phyloP scores from a whole-genome alignment of 169 alveolate genomes.

The Cryptosporidium viatorum region DNA sequence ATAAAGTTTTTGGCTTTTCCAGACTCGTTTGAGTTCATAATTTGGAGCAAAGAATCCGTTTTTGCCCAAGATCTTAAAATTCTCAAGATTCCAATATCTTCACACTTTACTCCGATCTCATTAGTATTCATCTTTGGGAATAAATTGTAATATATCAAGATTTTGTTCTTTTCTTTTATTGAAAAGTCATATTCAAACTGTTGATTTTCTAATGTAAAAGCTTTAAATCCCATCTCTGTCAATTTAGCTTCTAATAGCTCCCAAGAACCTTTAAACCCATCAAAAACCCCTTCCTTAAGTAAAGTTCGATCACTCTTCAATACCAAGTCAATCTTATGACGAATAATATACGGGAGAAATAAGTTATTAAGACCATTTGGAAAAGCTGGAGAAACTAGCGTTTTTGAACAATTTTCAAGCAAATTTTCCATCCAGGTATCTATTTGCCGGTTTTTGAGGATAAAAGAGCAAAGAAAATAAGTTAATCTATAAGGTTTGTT shows the following conservation, averaged over 20 bases:
- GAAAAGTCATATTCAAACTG: not conserved
- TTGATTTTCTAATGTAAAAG: not conserved
- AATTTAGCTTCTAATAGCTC: not conserved
- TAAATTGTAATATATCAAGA: not conserved
- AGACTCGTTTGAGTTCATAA: not conserved
- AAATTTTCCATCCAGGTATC: conserved; percentile 22
- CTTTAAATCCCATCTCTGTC: conserved; percentile 20
- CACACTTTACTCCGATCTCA: not conserved
- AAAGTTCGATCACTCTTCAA: not conserved
- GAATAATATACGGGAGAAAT: conserved; percentile 23
- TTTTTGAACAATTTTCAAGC: not conserved
- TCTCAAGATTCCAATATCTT: conserved; percentile 8
- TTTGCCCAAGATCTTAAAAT: conserved; percentile 52
- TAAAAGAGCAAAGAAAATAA: not conserved
- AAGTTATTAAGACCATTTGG: not conserved
- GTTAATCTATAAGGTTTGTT: not conserved
- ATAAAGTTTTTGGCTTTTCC: not conserved
- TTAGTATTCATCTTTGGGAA: not conserved
- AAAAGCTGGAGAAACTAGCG: not conserved
- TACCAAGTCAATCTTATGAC: not conserved
- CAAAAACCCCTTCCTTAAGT: not conserved
- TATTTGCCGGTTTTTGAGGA: not conserved
- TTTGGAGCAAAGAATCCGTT: not conserved
- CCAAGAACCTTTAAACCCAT: conserved; percentile 34
- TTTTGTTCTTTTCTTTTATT: not conserved